Evolutionary conservation across 345 rosid species (phyloP).

Genomic region (sweet orange (Citrus sinensis)): DNA sequence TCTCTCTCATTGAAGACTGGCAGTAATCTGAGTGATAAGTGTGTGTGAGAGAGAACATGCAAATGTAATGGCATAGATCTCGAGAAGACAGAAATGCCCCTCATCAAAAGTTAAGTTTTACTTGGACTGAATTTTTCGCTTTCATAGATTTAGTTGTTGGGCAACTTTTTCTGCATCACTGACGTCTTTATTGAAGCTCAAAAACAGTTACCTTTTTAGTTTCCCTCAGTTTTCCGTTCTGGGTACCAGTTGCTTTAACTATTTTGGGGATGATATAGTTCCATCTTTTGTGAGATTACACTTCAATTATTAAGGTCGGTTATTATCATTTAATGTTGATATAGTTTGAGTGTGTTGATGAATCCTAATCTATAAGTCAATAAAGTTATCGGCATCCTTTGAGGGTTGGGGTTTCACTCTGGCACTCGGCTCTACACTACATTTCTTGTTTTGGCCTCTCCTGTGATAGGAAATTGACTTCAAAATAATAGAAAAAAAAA

Average conservation of each 20-base stretch:
- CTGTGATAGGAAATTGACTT: too few relatives aligned
- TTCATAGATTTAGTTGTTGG: neutral
- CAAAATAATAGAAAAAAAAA: too few relatives aligned
- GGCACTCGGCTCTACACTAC: neutral
- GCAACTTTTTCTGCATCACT: neutral
- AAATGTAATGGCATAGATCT: conserved; percentile 35
- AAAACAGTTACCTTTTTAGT: neutral
- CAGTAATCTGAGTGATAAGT: neutral
- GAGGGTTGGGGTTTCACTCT: neutral
- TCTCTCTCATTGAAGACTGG: conserved; percentile 1
- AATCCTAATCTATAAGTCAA: neutral
- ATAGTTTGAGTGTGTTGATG: neutral
- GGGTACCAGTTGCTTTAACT: neutral
- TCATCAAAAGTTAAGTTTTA: conserved; percentile 1
- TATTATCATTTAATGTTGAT: neutral
- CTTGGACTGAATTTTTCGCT: neutral
- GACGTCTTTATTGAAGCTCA: neutral
- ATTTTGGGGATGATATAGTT: neutral
- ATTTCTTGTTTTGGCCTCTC: too few relatives aligned
- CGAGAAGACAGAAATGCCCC: conserved; percentile 29
- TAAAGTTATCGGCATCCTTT: neutral
- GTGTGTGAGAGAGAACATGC: conserved; percentile 4
- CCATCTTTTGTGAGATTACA: neutral
- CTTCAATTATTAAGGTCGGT: conserved; percentile 6
- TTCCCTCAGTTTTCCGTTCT: conserved; percentile 5